These are phyloP conservation scores for Solanum corneliomulleri DNA, from an alignment of 257 asterid genomes.

Conservation along the genomic window DNA sequence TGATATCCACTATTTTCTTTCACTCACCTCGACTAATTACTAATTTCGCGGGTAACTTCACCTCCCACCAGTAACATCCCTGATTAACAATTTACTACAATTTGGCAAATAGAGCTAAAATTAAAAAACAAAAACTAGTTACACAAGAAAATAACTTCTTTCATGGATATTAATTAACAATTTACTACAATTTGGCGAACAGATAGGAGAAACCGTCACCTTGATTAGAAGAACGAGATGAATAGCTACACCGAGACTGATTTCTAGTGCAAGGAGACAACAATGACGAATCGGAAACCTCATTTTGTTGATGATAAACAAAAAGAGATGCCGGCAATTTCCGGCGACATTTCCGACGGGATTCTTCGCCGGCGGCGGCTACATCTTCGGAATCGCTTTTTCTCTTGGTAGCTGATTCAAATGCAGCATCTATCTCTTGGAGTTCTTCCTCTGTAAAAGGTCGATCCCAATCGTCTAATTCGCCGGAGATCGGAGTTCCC, in stretches of 20 bases:
- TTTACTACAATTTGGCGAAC: background rate
- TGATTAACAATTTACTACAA: background rate
- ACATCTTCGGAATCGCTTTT: background rate
- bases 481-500: background rate
- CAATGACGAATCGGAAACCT: slow-evolving; percentile 3
- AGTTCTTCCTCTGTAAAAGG: slow-evolving; percentile 72
- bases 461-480: slow-evolving; percentile 40
- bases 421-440: slow-evolving; percentile 50
- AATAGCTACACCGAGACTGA: background rate
- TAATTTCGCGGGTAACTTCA: background rate
- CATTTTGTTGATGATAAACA: slow-evolving; percentile 17
- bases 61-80: background rate
- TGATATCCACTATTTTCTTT: too few relatives aligned
- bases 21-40: too few relatives aligned
- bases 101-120: background rate
- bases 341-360: slow-evolving; percentile 34
- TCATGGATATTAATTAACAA: slow-evolving; percentile 10
- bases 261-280: slow-evolving; percentile 27
- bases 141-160: background rate
- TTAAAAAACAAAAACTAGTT: background rate
- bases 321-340: slow-evolving; percentile 72
- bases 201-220: background rate
- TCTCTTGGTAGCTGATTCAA: slow-evolving; percentile 28
- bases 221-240: background rate
- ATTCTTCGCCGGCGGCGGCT: background rate